phyloP scores from a whole-genome alignment of 495 filamentous ascomycete genomes.

The Durotheca rogersii region DNA sequence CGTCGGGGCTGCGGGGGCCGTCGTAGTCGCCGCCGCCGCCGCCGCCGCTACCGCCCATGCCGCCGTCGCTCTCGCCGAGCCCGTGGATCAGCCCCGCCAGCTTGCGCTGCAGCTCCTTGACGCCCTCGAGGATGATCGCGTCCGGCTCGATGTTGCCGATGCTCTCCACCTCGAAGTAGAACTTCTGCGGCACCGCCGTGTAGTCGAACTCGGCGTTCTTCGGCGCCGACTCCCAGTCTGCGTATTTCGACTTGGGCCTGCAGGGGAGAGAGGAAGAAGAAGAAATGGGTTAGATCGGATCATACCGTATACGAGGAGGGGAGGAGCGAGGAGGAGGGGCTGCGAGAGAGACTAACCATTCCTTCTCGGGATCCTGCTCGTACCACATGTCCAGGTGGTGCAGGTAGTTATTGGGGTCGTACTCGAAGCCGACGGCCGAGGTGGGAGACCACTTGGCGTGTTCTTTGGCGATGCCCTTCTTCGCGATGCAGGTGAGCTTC shows the following conservation, averaged over 20 bases:
- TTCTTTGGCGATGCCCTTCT: conserved; percentile 98
- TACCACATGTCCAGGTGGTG: conserved; percentile 90
- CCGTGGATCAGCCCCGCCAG: conserved; percentile 80
- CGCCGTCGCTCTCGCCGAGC: conserved; percentile 57
- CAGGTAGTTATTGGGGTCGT: conserved; percentile 94
- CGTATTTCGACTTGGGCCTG: conserved; percentile 88
- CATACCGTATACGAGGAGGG: too few relatives aligned
- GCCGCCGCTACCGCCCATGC: conserved; percentile 52
- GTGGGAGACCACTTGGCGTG: conserved; percentile 96
- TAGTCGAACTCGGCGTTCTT: conserved; percentile 85
- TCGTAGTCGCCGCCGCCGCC: conserved; percentile 57
- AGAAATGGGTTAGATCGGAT: too few relatives aligned
- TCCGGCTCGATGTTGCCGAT: conserved; percentile 86
- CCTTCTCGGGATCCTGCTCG: conserved; percentile 75
- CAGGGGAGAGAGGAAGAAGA: too few relatives aligned
- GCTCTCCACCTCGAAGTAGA: conserved; percentile 92
- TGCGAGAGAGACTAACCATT: conserved; percentile 91
- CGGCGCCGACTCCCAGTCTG: conserved; percentile 82
- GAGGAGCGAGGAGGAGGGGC: too few relatives aligned
- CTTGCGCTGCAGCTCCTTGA: conserved; percentile 86
- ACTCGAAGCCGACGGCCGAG: conserved; percentile 92
- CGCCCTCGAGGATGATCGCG: conserved; percentile 80
- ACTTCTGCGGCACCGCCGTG: conserved; percentile 77
- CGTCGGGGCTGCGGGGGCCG: conserved; percentile 61
- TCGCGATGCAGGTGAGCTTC: conserved; percentile 85